Evolutionary conservation across 2,329 filamentous ascomycete species (phyloP), one percentile per base, ranked within the genome.

Genomic region (Penicillium sp.): DNA sequence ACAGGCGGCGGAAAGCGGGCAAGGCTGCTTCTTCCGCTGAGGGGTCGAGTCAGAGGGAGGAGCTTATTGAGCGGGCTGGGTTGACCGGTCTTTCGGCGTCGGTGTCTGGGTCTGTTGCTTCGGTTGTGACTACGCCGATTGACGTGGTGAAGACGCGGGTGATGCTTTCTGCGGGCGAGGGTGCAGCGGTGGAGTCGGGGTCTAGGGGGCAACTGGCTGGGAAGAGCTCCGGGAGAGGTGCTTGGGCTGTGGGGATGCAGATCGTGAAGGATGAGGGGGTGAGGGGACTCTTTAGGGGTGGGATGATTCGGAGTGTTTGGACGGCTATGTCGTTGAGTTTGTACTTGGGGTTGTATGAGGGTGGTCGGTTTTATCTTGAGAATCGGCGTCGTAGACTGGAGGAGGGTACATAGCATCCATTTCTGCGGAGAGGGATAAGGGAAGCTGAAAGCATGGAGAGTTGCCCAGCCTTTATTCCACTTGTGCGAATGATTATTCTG

Each of bases 141-240:
- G 93, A 96, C 74, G 91, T 96, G 10, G 85, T 96, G 24, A 96
- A 96, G 80, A 96, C 92, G 63, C 80, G 91, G 51, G 89, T 96
- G 76, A 96, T 96, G 92, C 80, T 96, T 27, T 82, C 83, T 33
- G 87, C 87, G 1, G 81, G 79, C 14, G 73, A 56, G 22, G 19
- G 22, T 71, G 64, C 43, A 22, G 9, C 19, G 2, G 27, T 11
- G 14, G 41, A 40, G 13, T 4, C 3, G 16, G 16, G 6, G 14
- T 6, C 4, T n/a, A 22, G 6, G 1, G 35, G 16, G 1, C n/a
- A 50, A 11, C 5, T 16, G 31, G 51, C 44, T 22, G 50, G 69
- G 76, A 40, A 47, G 1, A 41, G n/a, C 9, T 47, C 49, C 65
- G 69, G 75, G 73, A 61, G 51, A 73, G 77, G 82, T 37, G 81